Evolutionary conservation across 345 rosid genomes (phyloP).

Genomic region (Conringia planisiliqua): DNA sequence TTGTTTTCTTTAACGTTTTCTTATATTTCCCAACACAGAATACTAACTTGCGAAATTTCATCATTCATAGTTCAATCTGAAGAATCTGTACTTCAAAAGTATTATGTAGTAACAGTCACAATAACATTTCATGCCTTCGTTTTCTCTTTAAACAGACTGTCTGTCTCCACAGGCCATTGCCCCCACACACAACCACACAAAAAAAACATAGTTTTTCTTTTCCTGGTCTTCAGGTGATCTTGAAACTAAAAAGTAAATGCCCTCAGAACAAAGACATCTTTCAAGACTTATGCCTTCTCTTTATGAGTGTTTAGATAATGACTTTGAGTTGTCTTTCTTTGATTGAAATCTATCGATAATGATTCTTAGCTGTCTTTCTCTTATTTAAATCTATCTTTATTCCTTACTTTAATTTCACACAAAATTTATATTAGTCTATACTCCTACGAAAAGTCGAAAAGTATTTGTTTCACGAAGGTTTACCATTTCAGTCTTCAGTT

Average conservation of each 20-base stretch:
- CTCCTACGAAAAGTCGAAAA: not conserved
- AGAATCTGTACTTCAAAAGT: too few species aligned
- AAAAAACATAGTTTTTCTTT: too few species aligned
- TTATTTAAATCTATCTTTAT: not conserved
- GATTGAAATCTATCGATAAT: not conserved
- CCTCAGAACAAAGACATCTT: not conserved
- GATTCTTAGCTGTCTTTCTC: not conserved
- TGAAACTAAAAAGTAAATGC: not conserved
- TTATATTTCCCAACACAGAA: too few species aligned
- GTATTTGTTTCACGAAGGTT: not conserved
- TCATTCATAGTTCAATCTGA: too few species aligned
- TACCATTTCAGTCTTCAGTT: not conserved
- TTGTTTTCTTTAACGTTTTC: too few species aligned
- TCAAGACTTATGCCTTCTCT: not conserved
- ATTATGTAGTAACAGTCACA: too few species aligned
- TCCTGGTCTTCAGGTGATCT: not conserved
- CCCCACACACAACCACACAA: too few species aligned
- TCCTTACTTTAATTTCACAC: conserved; percentile 1
- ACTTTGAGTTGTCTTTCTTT: not conserved
- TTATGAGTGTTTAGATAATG: not conserved
- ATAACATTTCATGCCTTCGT: not conserved
- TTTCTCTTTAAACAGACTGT: not conserved
- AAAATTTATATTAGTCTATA: not conserved
- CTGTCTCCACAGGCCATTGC: too few species aligned
- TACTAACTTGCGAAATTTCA: too few species aligned